These are phyloP conservation scores for Fraxinus latifolia DNA, from an alignment of 305 asterid genomes.

Conservation along the genomic window DNA sequence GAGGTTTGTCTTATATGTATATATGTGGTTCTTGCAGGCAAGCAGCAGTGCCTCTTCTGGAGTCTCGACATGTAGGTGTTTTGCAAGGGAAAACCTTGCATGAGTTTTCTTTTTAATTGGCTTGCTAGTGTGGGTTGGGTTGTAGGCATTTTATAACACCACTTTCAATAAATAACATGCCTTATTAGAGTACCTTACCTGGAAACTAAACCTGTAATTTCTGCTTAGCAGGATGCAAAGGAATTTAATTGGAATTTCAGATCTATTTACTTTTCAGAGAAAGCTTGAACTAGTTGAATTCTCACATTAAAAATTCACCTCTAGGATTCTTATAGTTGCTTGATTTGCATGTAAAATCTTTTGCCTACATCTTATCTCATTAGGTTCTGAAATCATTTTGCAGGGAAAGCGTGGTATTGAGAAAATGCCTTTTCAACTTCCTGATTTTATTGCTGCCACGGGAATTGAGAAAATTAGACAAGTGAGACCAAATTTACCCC, in stretches of 20 bases:
- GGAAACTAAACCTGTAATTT: constrained; percentile 21
- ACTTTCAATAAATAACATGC: constrained; percentile 16
- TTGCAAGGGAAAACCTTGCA: constrained; percentile 80
- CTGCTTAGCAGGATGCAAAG: constrained; percentile 15
- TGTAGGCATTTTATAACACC: constrained; percentile 24
- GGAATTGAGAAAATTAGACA: constrained; percentile 97
- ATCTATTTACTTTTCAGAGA: constrained; percentile 5
- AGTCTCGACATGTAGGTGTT: constrained; percentile 98
- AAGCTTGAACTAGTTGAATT: constrained; percentile 10
- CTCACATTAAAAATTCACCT: neutral
- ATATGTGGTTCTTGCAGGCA: constrained; percentile 96
- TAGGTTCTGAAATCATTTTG: constrained; percentile 35
- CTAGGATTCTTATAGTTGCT: constrained; percentile 3
- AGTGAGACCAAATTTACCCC: constrained; percentile 40
- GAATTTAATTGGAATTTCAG: constrained; percentile 19
- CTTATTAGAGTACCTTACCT: constrained; percentile 1
- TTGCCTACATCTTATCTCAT: constrained; percentile 36
- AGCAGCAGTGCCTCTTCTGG: constrained; percentile 83
- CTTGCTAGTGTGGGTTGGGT: constrained; percentile 60
- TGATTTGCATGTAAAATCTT: neutral
- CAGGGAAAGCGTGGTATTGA: constrained; percentile 99
- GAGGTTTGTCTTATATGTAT: constrained; percentile 94
- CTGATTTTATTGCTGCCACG: constrained; percentile 95
- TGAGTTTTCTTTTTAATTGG: constrained; percentile 34
- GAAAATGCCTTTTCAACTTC: constrained; percentile 93